phyloP scores from a whole-genome alignment of 495 filamentous ascomycete species.

The Alectoria sarmentosa region DNA sequence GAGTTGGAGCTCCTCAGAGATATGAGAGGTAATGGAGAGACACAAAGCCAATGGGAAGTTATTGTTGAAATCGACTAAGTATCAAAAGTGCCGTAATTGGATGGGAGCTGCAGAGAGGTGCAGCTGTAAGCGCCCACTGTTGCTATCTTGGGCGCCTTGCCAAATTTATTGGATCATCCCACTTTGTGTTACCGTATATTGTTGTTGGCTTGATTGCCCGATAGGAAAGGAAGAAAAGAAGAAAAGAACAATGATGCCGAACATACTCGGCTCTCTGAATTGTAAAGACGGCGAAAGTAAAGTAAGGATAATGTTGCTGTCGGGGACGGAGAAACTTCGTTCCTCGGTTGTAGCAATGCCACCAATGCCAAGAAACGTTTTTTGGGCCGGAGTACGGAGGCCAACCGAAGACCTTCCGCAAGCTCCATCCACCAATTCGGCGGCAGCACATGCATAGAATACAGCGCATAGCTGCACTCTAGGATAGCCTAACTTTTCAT shows the following conservation, averaged over 20 bases:
- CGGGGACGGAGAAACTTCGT: too few relatives aligned
- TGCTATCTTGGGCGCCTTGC: conserved; percentile 14
- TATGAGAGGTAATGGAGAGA: conserved; percentile 1
- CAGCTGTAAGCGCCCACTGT: conserved; percentile 22
- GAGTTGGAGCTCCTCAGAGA: background rate
- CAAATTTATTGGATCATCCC: background rate
- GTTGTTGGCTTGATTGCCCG: background rate
- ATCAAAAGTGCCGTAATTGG: conserved; percentile 19
- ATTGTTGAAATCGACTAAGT: background rate
- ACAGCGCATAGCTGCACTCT: conserved; percentile 1
- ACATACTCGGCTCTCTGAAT: too few relatives aligned
- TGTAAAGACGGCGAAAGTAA: too few relatives aligned
- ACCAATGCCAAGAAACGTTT: background rate
- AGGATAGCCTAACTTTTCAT: background rate
- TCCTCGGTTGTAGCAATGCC: too few relatives aligned
- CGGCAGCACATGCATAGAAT: background rate
- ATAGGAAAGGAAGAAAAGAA: background rate
- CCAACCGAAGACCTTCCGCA: too few relatives aligned
- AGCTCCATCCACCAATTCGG: background rate
- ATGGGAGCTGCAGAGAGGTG: background rate
- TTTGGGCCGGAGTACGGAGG: background rate
- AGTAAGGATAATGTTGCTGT: too few relatives aligned
- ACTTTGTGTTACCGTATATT: too few relatives aligned
- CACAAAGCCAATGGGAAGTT: conserved; percentile 6
- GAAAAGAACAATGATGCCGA: background rate